Conservation (phyloP, 2,329 filamentous ascomycete genomes). For the Anthostomella pinea region DNA sequence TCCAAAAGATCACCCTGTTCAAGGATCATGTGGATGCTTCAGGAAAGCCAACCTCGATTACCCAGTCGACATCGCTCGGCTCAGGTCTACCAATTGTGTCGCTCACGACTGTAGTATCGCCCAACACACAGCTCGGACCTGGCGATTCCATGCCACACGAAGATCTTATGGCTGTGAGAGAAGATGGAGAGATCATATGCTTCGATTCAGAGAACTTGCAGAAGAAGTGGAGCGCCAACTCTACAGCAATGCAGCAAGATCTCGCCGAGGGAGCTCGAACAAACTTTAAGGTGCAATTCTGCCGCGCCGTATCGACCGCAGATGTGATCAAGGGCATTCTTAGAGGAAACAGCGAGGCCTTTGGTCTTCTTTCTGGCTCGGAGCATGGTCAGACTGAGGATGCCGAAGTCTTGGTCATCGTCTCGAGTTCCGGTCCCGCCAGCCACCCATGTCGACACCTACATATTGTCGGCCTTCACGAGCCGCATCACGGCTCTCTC, state of each 20-base stretch:
- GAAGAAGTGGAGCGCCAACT: constrained; percentile 45
- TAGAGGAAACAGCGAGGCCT: constrained; percentile 50
- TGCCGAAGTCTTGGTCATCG: constrained; percentile 53
- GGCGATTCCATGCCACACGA: constrained; percentile 14
- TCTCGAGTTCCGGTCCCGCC: constrained; percentile 39
- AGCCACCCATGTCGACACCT: constrained; percentile 24
- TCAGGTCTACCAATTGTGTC: constrained; percentile 41
- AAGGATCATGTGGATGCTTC: constrained; percentile 52
- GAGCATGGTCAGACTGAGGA: constrained; percentile 42
- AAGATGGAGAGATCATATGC: constrained; percentile 59
- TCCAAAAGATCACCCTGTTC: constrained; percentile 56
- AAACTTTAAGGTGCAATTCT: constrained; percentile 48
- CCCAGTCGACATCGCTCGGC: constrained; percentile 42
- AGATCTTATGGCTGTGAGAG: constrained; percentile 53
- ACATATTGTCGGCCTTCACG: constrained; percentile 27
- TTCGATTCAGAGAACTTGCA: constrained; percentile 55
- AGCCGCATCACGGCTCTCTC: constrained; percentile 15
- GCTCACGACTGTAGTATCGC: constrained; percentile 36
- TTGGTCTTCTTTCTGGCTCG: constrained; percentile 49
- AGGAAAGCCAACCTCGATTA: constrained; percentile 52
- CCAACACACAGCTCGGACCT: constrained; percentile 25
- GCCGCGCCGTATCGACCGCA: constrained; percentile 41
- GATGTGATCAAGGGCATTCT: constrained; percentile 55
- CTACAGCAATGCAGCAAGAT: constrained; percentile 42
- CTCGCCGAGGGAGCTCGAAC: constrained; percentile 32